Conservation (phyloP, 768 basidiomycete species). For the Plicaturopsis crispa region DNA sequence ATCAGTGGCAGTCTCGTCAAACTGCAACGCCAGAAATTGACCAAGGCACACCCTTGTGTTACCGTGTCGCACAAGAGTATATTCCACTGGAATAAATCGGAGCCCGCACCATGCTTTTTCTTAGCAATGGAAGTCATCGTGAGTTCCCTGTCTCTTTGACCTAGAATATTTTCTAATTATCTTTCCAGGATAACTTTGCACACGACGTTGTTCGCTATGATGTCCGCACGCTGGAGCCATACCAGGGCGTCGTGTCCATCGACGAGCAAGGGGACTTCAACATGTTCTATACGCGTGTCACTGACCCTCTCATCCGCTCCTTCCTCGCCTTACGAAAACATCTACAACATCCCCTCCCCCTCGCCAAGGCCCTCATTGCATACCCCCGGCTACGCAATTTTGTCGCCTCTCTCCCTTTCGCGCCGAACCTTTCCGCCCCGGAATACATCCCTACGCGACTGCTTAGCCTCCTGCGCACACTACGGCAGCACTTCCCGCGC, state of each 20-base stretch:
- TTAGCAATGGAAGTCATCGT: conserved; percentile 94
- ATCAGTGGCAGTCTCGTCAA: conserved; percentile 77
- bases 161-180: conserved; percentile 5
- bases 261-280: conserved; percentile 78
- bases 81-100: conserved; percentile 74
- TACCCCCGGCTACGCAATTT: conserved; percentile 52
- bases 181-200: conserved; percentile 90
- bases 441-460: conserved; percentile 94
- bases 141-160: conserved; percentile 23
- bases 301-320: conserved; percentile 76
- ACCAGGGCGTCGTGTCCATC: conserved; percentile 77
- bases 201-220: conserved; percentile 95
- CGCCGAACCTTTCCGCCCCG: conserved; percentile 78
- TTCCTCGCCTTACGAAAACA: conserved; percentile 65
- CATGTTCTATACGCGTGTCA: conserved; percentile 74
- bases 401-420: conserved; percentile 75
- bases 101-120: conserved; percentile 85
- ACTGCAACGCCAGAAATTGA: conserved; percentile 63
- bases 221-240: conserved; percentile 66
- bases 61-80: conserved; percentile 70
- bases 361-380: conserved; percentile 45
- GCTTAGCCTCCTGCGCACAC: conserved; percentile 72
- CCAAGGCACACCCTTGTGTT: conserved; percentile 56
- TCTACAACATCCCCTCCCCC: conserved; percentile 49
- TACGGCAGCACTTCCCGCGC: conserved; percentile 79